Percentiles rank a stretch among this genome's conserved stretches.
phyloP scores from a whole-genome alignment of 2,329 filamentous ascomycete genomes.

The Aspergillus sp. region DNA sequence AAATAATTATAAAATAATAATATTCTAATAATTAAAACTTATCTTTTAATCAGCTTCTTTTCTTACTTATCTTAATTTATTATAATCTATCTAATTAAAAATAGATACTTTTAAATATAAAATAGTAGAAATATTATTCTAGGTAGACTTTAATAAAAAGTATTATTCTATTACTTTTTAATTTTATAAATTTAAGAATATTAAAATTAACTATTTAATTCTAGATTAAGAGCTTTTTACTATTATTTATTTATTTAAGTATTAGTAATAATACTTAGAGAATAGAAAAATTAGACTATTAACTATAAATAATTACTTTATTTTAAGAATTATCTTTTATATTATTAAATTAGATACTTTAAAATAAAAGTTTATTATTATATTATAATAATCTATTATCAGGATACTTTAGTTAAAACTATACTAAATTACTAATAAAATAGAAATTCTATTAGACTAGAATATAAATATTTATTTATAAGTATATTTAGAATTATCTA shows the following conservation, averaged over 20 bases:
- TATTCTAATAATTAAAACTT: not conserved
- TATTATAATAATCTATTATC: not conserved
- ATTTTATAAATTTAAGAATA: not conserved
- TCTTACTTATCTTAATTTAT: not conserved
- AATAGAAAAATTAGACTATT: not conserved
- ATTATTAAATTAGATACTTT: not conserved
- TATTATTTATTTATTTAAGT: not conserved
- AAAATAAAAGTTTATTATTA: not conserved
- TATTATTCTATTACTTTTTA: not conserved
- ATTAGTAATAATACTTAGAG: not conserved
- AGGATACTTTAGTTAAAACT: not conserved
- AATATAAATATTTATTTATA: too few relatives aligned
- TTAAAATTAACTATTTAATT: not conserved
- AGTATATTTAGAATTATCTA: too few relatives aligned
- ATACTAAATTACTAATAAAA: not conserved
- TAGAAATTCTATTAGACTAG: not conserved
- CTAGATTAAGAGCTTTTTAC: not conserved
- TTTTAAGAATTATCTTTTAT: not conserved
- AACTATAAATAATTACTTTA: not conserved
- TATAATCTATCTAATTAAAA: not conserved
- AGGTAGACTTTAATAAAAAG: not conserved
- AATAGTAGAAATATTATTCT: not conserved
- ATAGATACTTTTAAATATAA: not conserved
- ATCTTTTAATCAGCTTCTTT: not conserved
- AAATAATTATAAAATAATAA: not conserved